Percentiles rank a stretch among this genome's conserved stretches.
These are phyloP conservation scores for Dunaliella primolecta DNA, from an alignment of 139 green algal genomes.

Conservation along the genomic window DNA sequence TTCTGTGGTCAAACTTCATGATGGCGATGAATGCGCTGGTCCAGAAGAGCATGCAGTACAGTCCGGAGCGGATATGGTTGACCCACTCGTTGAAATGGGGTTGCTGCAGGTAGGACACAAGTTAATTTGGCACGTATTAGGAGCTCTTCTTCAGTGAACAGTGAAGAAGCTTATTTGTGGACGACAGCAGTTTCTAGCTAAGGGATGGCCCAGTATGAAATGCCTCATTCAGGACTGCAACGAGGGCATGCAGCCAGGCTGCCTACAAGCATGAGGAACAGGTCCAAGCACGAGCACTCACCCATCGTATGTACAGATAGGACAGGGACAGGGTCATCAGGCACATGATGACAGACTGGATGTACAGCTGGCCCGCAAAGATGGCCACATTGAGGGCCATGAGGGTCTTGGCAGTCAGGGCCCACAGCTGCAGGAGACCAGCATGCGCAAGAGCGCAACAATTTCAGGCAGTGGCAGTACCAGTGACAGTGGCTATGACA, in stretches of 20 bases:
- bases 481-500: too few species aligned
- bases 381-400: constrained; percentile 19
- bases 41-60: constrained; percentile 38
- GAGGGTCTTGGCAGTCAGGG: constrained; percentile 22
- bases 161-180: too few species aligned
- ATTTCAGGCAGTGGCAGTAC: too few species aligned
- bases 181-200: too few species aligned
- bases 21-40: constrained; percentile 26
- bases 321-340: constrained; percentile 22
- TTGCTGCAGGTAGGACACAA: constrained; percentile 21
- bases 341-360: constrained; percentile 28
- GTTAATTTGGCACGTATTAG: too few species aligned
- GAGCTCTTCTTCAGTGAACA: not conserved
- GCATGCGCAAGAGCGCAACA: too few species aligned
- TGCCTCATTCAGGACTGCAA: too few species aligned
- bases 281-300: constrained; percentile 9
- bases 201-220: too few species aligned
- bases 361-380: constrained; percentile 21
- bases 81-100: constrained; percentile 45
- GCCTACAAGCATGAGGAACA: too few species aligned
- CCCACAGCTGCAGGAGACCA: constrained; percentile 25
- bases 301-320: constrained; percentile 34
- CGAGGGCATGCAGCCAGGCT: too few species aligned
- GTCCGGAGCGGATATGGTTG: constrained; percentile 43
- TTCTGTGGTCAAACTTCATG: constrained; percentile 18